Evolutionary conservation across 2,329 filamentous ascomycete genomes (phyloP).

Genomic region (Alternaria sp.): DNA sequence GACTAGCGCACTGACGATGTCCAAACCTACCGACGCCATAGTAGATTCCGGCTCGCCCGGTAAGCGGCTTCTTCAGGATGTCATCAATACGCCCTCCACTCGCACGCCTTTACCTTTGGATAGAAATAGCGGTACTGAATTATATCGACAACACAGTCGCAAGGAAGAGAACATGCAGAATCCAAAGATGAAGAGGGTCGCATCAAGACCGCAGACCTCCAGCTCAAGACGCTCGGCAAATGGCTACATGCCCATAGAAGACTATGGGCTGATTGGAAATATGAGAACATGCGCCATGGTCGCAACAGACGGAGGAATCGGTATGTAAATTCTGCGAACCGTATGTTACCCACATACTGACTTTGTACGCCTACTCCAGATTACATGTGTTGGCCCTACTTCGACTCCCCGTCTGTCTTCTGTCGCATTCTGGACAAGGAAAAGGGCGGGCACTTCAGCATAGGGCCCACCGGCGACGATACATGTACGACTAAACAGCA

Average conservation of each 20-base stretch:
- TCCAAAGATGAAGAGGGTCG: conserved; percentile 13
- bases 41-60: conserved; percentile 4
- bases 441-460: conserved; percentile 76
- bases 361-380: background rate
- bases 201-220: conserved; percentile 13
- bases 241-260: conserved; percentile 57
- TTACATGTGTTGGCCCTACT: conserved; percentile 64
- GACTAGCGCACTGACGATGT: conserved; percentile 12
- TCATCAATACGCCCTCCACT: conserved; percentile 14
- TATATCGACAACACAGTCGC: conserved; percentile 12
- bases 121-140: conserved; percentile 14
- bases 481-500: conserved; percentile 76
- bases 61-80: conserved; percentile 16
- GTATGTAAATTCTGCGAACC: background rate
- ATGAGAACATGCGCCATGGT: conserved; percentile 70
- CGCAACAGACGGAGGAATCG: conserved; percentile 59
- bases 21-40: conserved; percentile 6
- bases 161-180: conserved; percentile 21
- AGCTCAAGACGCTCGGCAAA: conserved; percentile 30
- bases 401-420: conserved; percentile 78
- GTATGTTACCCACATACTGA: conserved; percentile 74
- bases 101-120: conserved; percentile 10
- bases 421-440: conserved; percentile 76
- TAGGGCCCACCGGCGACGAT: conserved; percentile 57
- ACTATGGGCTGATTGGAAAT: conserved; percentile 82